Evolutionary conservation across 257 asterid species (phyloP).

Genomic region (Solanum acaule): DNA sequence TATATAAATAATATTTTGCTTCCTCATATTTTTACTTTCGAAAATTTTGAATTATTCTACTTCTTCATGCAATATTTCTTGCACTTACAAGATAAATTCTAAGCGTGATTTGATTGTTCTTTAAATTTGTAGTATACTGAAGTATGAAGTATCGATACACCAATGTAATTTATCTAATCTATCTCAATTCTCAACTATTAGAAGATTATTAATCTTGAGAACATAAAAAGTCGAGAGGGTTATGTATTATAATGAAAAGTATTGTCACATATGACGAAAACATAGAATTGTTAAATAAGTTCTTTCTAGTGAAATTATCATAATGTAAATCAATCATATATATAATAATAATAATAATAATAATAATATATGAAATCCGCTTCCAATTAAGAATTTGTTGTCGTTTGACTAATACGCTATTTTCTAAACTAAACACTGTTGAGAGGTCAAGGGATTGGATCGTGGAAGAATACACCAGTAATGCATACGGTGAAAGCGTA

Average conservation of each 20-base stretch:
- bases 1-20: too few species aligned
- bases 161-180: too few species aligned
- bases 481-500: not conserved
- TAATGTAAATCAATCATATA: too few species aligned
- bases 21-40: not conserved
- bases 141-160: not conserved
- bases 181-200: not conserved
- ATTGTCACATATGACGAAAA: not conserved
- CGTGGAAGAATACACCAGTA: not conserved
- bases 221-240: not conserved
- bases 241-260: not conserved
- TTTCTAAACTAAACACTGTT: not conserved
- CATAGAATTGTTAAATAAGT: too few species aligned
- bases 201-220: not conserved
- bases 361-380: not conserved
- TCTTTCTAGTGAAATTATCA: too few species aligned
- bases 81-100: not conserved
- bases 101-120: too few species aligned
- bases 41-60: not conserved
- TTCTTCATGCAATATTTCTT: too few species aligned
- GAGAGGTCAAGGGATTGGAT: not conserved
- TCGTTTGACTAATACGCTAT: too few species aligned
- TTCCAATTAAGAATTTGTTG: not conserved
- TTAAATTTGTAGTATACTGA: too few species aligned
- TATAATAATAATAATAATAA: too few species aligned